phyloP scores from a whole-genome alignment of 2,329 filamentous ascomycete species.

The Curvularia sp. region DNA sequence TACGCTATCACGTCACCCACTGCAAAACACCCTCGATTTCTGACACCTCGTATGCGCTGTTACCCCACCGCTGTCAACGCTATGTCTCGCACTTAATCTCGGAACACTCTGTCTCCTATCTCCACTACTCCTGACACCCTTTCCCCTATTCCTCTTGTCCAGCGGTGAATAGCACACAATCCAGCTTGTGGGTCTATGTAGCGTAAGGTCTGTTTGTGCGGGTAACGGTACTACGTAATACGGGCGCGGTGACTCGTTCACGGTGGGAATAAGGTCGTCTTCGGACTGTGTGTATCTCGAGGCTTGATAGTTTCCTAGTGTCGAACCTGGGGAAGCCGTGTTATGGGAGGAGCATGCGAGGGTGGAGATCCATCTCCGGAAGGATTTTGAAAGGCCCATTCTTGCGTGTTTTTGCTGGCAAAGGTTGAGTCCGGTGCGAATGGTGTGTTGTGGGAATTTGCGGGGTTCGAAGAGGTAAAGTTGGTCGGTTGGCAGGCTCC shows the following conservation, averaged over 20 bases:
- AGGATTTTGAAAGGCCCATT: slow-evolving; percentile 3
- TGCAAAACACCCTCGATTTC: background rate
- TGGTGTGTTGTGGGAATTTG: background rate
- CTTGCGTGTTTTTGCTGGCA: background rate
- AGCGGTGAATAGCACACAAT: slow-evolving; percentile 13
- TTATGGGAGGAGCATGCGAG: background rate
- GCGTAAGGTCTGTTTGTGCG: background rate
- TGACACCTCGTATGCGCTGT: background rate
- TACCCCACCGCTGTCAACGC: background rate
- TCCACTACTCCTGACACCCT: background rate
- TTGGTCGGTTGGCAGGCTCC: background rate
- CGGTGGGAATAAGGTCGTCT: slow-evolving; percentile 7
- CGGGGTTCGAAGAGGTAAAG: no score
- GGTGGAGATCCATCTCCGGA: slow-evolving; percentile 5
- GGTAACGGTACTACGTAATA: background rate
- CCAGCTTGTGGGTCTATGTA: slow-evolving; percentile 2
- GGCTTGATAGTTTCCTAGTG: background rate
- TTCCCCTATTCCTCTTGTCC: slow-evolving; percentile 6
- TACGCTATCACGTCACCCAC: background rate
- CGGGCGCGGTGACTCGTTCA: background rate
- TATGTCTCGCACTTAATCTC: background rate
- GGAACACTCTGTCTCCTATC: background rate
- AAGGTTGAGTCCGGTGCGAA: background rate
- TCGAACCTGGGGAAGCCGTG: background rate
- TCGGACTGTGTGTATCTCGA: slow-evolving; percentile 5